phyloP scores from a whole-genome alignment of 371 early-diverging fungal species.

The Apophysomyces sp. region DNA sequence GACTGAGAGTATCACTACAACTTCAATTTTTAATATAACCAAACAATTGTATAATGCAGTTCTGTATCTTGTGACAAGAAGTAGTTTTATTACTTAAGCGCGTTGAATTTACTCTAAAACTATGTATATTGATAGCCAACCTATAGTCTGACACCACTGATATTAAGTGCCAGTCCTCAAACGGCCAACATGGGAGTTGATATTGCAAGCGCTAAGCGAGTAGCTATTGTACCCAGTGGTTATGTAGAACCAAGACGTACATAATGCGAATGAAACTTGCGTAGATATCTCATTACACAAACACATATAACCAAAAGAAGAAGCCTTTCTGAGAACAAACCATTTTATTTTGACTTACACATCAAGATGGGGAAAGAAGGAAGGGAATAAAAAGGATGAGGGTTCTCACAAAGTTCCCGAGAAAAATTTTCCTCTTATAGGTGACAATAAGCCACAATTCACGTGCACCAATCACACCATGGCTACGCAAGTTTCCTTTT shows the following conservation, averaged over 20 bases:
- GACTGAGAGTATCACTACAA: too few species aligned
- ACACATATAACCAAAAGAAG: conserved; percentile 1
- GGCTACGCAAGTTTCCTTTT: neutral
- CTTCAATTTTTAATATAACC: too few species aligned
- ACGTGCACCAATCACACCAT: neutral
- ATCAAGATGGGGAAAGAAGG: too few species aligned
- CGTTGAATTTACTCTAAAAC: too few species aligned
- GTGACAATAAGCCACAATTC: neutral
- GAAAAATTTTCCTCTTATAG: neutral
- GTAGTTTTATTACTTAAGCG: too few species aligned
- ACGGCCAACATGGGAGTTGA: neutral
- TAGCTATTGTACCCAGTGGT: neutral
- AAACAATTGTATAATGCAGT: too few species aligned
- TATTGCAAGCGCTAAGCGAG: conserved; percentile 1
- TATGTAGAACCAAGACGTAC: neutral
- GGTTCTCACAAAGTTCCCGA: neutral
- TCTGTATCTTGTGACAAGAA: too few species aligned
- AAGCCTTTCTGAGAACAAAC: neutral
- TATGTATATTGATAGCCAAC: neutral
- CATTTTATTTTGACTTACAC: neutral
- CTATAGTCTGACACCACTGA: conserved; percentile 1
- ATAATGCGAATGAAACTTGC: conserved; percentile 2
- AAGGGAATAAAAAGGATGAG: neutral
- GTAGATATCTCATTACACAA: conserved; percentile 1
- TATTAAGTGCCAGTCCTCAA: neutral